Base-by-base conservation (phyloP, 2,329 filamentous ascomycete genomes). In the Stemphylium beticola region DNA sequence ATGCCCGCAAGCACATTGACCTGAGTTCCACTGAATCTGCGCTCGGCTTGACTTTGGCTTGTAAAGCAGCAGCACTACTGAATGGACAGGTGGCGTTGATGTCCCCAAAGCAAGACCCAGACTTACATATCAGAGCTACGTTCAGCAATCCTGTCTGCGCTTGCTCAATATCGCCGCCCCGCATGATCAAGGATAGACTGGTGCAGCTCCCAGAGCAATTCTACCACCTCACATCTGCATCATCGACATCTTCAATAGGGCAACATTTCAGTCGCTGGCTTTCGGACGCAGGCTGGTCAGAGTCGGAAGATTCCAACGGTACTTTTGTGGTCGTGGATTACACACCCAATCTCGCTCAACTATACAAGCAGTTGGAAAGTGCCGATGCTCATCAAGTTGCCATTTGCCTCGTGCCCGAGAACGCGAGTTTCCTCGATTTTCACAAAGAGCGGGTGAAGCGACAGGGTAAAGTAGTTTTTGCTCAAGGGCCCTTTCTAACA, bases 1-100 rank as follows among this genome's bases (percentile, higher is more conserved):
- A 77, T 3, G 65, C 77, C 0, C 80, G 81, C 17, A 78, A 80
- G 36, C 80, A 80, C 31, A 70, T 74, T 1, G 68, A 74, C 31
- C 55, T 58, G 0, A 69, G 78, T 32, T 74, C 77, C 0, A 71
- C 69, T 2, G 75, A 78, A 3, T 76, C 76, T 24, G 77, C 79
- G 0, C 67, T 81, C 0, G 79, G 79, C 0, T 60, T 82, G 12
- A 79, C 78, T 0, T 64, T 81, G 0, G 74, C 79, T 4, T 62
- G 67, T 8, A 79, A 77, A 34, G 76, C 79, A 17, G 77, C 79
- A 0, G 64, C 68, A 1, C 64, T 78, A 0, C 67, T 81, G 11
- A 65, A 77, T 9, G 79, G 79, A 0, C 64, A 62, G 2, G 58
- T 81, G 0, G 65, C 57, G 0, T 51, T 81, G 42, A 64, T 80